A percentile compares a stretch with the other conserved stretches of the same genome.
phyloP scores from a whole-genome alignment of 768 basidiomycete genomes.

The Trametes elegans region DNA sequence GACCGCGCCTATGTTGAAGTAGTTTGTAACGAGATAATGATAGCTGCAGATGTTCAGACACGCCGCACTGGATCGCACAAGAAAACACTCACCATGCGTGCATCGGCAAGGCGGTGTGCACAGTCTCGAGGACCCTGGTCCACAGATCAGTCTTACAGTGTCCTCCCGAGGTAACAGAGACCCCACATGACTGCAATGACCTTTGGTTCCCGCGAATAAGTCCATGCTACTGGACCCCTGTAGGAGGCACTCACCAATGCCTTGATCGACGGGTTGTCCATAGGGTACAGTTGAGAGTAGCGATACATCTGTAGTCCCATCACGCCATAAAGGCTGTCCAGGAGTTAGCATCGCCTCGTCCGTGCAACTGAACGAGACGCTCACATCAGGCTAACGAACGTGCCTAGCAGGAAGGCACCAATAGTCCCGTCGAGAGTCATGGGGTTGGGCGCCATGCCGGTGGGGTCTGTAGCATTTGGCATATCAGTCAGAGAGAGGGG shows the following conservation, averaged over 20 bases:
- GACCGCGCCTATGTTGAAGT: not conserved
- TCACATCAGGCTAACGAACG: slow-evolving; percentile 1
- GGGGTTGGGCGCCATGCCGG: too few species aligned
- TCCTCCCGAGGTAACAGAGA: too few species aligned
- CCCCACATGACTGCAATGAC: not conserved
- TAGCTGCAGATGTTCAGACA: not conserved
- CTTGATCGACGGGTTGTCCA: not conserved
- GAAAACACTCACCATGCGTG: not conserved
- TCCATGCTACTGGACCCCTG: too few species aligned
- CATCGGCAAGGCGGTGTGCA: not conserved
- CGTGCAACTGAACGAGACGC: not conserved
- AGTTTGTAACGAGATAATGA: not conserved
- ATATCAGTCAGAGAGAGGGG: not conserved
- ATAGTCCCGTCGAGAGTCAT: not conserved
- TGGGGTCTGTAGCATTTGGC: too few species aligned
- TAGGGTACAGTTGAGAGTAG: not conserved
- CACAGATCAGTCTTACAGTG: not conserved
- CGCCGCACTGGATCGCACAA: too few species aligned
- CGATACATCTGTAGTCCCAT: not conserved
- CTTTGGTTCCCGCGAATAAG: too few species aligned
- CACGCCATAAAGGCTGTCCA: not conserved
- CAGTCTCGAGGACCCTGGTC: not conserved
- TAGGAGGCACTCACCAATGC: not conserved
- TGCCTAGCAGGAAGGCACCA: not conserved
- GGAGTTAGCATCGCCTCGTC: not conserved